A percentile compares a stretch with the other conserved stretches of the same genome.
Evolutionary conservation across 2,329 filamentous ascomycete species (phyloP).

Genomic region (Colletotrichum viniferum): DNA sequence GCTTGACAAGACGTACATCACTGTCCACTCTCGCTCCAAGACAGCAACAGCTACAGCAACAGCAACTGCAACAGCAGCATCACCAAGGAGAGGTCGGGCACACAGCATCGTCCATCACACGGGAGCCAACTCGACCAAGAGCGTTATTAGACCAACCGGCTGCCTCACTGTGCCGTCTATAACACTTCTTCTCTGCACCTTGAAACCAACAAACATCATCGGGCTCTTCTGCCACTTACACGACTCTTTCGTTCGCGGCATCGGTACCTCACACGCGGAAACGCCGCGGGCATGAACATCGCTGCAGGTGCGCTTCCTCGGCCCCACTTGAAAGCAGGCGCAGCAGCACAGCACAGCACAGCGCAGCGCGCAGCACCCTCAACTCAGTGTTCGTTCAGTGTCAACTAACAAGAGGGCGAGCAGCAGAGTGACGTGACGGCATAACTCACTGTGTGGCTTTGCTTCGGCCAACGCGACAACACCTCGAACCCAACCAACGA

Average conservation of each 20-base stretch:
- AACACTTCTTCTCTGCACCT: neutral
- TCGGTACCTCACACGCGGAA: slow-evolving; percentile 7
- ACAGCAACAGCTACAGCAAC: neutral
- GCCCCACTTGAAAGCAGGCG: slow-evolving; percentile 20
- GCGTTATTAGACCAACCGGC: neutral
- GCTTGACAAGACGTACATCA: neutral
- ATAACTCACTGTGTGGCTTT: slow-evolving; percentile 16
- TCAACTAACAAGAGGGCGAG: slow-evolving; percentile 3
- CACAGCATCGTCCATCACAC: neutral
- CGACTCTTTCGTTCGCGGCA: neutral
- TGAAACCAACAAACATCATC: neutral
- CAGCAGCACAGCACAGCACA: slow-evolving; percentile 5
- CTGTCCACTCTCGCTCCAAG: neutral
- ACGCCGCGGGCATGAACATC: slow-evolving; percentile 19
- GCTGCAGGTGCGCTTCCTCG: slow-evolving; percentile 18
- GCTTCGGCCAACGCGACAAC: slow-evolving; percentile 14
- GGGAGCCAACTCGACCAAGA: neutral
- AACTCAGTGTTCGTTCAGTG: neutral
- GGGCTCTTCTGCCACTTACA: neutral
- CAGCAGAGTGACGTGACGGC: slow-evolving; percentile 18
- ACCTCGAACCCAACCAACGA: neutral
- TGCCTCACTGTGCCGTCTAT: neutral
- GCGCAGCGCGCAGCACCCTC: neutral
- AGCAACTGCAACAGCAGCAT: neutral
- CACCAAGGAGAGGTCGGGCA: neutral